Evolutionary conservation across 1,139 yeast species (phyloP).

Genomic region (Zygoascus sp.): DNA sequence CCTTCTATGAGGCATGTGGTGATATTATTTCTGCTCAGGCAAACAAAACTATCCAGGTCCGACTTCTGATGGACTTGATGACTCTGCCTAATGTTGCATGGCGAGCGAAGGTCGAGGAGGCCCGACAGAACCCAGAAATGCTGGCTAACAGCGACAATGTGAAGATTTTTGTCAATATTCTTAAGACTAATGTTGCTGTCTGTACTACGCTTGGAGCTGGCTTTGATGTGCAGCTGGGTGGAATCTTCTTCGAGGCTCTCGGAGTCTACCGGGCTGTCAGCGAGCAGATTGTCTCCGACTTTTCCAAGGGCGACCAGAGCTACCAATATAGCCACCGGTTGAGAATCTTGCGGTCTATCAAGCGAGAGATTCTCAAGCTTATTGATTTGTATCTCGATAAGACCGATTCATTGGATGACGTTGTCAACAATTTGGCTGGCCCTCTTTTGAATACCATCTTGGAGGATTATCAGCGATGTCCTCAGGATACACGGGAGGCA

Average conservation of each 20-base stretch:
- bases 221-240: slow-evolving; percentile 81
- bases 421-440: slow-evolving; percentile 76
- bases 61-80: slow-evolving; percentile 76
- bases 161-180: slow-evolving; percentile 85
- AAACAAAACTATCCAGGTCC: slow-evolving; percentile 58
- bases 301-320: slow-evolving; percentile 15
- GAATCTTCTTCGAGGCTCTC: slow-evolving; percentile 84
- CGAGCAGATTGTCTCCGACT: slow-evolving; percentile 51
- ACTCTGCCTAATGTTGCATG: slow-evolving; percentile 90
- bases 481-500: slow-evolving; percentile 96
- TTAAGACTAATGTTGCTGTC: slow-evolving; percentile 91
- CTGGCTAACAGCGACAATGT: slow-evolving; percentile 82
- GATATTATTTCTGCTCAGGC: slow-evolving; percentile 84
- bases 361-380: slow-evolving; percentile 86
- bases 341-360: slow-evolving; percentile 91
- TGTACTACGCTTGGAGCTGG: slow-evolving; percentile 92
- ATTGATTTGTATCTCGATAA: slow-evolving; percentile 84
- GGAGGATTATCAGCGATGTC: slow-evolving; percentile 83
- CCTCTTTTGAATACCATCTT: slow-evolving; percentile 82
- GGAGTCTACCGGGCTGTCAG: slow-evolving; percentile 87
- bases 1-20: slow-evolving; percentile 97
- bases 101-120: slow-evolving; percentile 82
- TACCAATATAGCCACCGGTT: slow-evolving; percentile 89
- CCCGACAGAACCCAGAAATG: slow-evolving; percentile 82
- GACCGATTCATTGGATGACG: slow-evolving; percentile 82